Evolutionary conservation across 2,329 filamentous ascomycete species (phyloP), one percentile per base, ranked within the genome.

Genomic region (Fusarium tricinctum): DNA sequence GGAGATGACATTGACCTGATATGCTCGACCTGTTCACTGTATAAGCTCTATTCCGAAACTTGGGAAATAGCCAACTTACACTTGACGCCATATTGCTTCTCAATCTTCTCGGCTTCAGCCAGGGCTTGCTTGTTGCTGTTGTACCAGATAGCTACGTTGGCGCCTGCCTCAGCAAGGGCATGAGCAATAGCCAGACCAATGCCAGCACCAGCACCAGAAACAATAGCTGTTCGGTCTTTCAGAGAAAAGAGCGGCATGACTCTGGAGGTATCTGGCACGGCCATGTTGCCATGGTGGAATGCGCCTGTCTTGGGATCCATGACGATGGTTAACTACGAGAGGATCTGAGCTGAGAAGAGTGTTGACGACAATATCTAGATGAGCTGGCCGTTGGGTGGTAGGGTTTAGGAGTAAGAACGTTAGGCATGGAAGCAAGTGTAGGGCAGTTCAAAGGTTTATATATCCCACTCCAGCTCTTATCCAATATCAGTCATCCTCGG

Each of bases 131-230:
- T 85, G 79, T 92, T 92, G 77, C 82, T 87, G 75, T 91, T 90
- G 76, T 91, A 92, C 88, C 88, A 92, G 50, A 92, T 87, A 28
- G 89, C 90, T 22, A 92, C 88, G 69, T 92, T 90, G 59, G 89
- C 89, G 48, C 91, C 91, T 17, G 89, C 88, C 75, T 93, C 91
- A 17, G 90, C 90, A 32, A 89, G 82, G 2, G 83, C 89, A 33
- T 90, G 81, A 15, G 89, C 90, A 28, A 92, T 84, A 7, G 84
- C 84, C 26, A 91, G 81, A 42, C 91, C 91, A 68, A 92, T 91
- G 33, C 91, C 90, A 26, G 86, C 86, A 20, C 84, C 89, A 14
- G 88, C 88, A 40, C 91, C 91, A 3, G 89, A 87, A 42, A 92
- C 85, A 67, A 92, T 90, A 32, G 89, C 90, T 3, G 90, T 92